A percentile compares a stretch with the other conserved stretches of the same genome.
Conservation (phyloP, 2,329 filamentous ascomycete genomes). For the Microascus cirrosus region DNA sequence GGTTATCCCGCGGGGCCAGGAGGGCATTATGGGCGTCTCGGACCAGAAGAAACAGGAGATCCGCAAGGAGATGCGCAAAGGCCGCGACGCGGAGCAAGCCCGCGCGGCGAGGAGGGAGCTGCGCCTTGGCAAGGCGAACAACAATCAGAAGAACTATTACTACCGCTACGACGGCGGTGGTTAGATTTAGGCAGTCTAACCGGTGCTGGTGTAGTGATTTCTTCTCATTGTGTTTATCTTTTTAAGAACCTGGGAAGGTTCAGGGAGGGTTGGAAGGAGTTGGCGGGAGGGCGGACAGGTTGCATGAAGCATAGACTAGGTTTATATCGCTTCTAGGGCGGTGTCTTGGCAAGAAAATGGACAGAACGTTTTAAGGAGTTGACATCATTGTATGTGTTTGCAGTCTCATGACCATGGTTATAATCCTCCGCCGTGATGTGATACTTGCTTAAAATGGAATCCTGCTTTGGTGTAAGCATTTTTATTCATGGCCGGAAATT, state of each 20-base stretch:
- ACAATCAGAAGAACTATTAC: slow-evolving; percentile 58
- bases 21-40: slow-evolving; percentile 67
- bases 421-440: too few relatives aligned
- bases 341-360: too few relatives aligned
- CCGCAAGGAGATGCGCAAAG: slow-evolving; percentile 55
- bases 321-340: not conserved
- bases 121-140: slow-evolving; percentile 60
- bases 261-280: too few relatives aligned
- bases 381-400: too few relatives aligned
- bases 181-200: slow-evolving; percentile 12
- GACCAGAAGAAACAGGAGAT: slow-evolving; percentile 65
- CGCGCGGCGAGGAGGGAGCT: slow-evolving; percentile 54
- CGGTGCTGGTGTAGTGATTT: not conserved
- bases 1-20: slow-evolving; percentile 57
- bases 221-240: not conserved
- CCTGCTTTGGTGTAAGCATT: not conserved
- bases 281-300: too few relatives aligned
- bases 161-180: slow-evolving; percentile 35
- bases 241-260: not conserved
- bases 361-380: too few relatives aligned
- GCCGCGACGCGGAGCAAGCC: slow-evolving; percentile 48
- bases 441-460: not conserved
- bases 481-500: not conserved
- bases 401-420: too few relatives aligned
- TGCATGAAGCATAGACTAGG: too few relatives aligned